Conservation (phyloP, 495 filamentous ascomycete species). For the Xylaria telfairii region DNA sequence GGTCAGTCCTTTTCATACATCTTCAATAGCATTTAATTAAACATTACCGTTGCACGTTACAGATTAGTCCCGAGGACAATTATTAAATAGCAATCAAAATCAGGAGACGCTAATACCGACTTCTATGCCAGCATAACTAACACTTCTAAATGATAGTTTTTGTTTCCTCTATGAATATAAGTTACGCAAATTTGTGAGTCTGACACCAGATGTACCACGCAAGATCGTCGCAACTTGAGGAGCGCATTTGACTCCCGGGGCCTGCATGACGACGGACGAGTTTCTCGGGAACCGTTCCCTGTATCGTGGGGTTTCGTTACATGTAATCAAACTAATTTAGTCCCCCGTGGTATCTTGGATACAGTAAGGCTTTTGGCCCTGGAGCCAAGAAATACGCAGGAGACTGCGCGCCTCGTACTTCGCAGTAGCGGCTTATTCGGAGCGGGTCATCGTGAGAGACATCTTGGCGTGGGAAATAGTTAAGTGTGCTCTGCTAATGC, state of each 20-base stretch:
- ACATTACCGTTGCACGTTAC: background rate
- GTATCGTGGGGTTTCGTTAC: background rate
- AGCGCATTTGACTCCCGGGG: background rate
- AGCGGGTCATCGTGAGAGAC: background rate
- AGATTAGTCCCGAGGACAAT: background rate
- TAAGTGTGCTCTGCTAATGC: too few species aligned
- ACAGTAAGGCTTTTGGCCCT: background rate
- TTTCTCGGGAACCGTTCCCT: background rate
- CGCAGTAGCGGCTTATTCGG: background rate
- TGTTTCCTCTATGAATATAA: too few species aligned
- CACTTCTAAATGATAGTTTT: too few species aligned
- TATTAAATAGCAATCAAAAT: background rate
- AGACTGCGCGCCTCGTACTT: background rate
- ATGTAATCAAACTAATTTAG: background rate
- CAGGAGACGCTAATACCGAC: too few species aligned
- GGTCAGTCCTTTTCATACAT: background rate
- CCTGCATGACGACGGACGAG: background rate
- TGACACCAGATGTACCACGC: background rate
- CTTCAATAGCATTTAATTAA: background rate
- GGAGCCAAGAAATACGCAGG: background rate
- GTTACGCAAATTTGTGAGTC: too few species aligned
- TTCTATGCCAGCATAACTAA: too few species aligned
- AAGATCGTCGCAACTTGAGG: background rate
- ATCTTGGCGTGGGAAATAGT: background rate
- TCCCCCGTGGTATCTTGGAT: background rate